Evolutionary conservation across 768 basidiomycete genomes (phyloP).

Genomic region (Suillus subaureus): DNA sequence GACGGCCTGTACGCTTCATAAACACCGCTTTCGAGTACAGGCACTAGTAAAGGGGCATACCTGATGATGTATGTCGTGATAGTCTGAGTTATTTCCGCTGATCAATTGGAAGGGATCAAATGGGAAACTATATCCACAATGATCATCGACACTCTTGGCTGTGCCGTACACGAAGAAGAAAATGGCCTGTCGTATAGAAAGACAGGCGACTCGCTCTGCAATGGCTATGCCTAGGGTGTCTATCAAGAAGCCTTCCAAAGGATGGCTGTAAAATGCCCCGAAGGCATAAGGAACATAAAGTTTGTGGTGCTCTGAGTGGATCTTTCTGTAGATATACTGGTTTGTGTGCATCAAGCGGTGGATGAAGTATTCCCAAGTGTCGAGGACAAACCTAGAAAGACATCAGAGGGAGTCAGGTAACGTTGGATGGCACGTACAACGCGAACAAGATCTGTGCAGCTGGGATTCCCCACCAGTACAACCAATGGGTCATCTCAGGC

Average conservation of each 20-base stretch:
- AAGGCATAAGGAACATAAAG: slow-evolving; percentile 97
- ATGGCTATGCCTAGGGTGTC: slow-evolving; percentile 81
- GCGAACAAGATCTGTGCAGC: slow-evolving; percentile 69
- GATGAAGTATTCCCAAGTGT: slow-evolving; percentile 98
- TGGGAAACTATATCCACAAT: slow-evolving; percentile 88
- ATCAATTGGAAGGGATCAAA: slow-evolving; percentile 90
- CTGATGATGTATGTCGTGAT: slow-evolving; percentile 98
- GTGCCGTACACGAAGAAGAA: slow-evolving; percentile 82
- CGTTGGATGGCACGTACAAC: slow-evolving; percentile 59
- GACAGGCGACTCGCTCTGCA: slow-evolving; percentile 66
- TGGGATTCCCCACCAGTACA: slow-evolving; percentile 96
- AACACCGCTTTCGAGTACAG: not conserved
- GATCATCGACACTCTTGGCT: slow-evolving; percentile 93
- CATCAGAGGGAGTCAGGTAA: slow-evolving; percentile 9
- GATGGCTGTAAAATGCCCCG: slow-evolving; percentile 97
- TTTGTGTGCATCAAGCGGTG: slow-evolving; percentile 92
- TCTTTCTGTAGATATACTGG: slow-evolving; percentile 85
- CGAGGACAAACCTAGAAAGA: slow-evolving; percentile 76
- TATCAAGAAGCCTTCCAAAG: slow-evolving; percentile 88
- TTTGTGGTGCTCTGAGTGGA: slow-evolving; percentile 94
- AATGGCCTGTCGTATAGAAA: slow-evolving; percentile 82
- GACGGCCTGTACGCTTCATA: slow-evolving; percentile 32
- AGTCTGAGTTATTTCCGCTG: slow-evolving; percentile 89
- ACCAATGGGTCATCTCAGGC: slow-evolving; percentile 52
- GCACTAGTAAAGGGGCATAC: slow-evolving; percentile 34